Percentiles rank a stretch among this genome's conserved stretches.
phyloP scores from a whole-genome alignment of 1,284 basidiomycete genomes.

The Pisolithus thermaeus region DNA sequence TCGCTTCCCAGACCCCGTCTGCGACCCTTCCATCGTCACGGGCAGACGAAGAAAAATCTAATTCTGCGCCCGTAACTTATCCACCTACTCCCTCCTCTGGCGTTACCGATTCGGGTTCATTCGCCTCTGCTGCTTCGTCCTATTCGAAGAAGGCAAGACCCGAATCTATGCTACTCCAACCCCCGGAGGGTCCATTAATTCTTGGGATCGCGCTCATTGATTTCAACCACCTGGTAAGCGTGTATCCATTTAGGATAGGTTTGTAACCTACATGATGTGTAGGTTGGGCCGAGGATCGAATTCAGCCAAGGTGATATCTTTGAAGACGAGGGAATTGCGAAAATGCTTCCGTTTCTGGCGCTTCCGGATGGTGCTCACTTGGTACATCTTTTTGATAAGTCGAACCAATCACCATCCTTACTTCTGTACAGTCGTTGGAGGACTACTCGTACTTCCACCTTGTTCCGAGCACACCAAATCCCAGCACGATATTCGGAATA shows the following conservation, averaged over 20 bases:
- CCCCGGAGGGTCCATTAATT: slow-evolving; percentile 56
- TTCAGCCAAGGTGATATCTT: slow-evolving; percentile 68
- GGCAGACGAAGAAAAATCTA: slow-evolving; percentile 32
- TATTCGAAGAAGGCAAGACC: slow-evolving; percentile 72
- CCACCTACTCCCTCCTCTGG: slow-evolving; percentile 48
- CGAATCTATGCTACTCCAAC: slow-evolving; percentile 62
- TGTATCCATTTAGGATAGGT: slow-evolving; percentile 6
- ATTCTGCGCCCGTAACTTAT: slow-evolving; percentile 39
- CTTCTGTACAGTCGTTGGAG: slow-evolving; percentile 67
- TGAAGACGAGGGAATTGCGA: slow-evolving; percentile 75
- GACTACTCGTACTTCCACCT: slow-evolving; percentile 98
- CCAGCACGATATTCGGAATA: slow-evolving; percentile 88
- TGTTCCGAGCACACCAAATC: slow-evolving; percentile 60
- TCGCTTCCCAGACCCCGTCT: slow-evolving; percentile 47
- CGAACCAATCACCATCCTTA: slow-evolving; percentile 1
- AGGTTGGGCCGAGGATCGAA: slow-evolving; percentile 91
- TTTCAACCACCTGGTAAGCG: slow-evolving; percentile 80
- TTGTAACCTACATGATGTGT: slow-evolving; percentile 13
- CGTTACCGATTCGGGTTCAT: slow-evolving; percentile 48
- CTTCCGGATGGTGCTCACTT: slow-evolving; percentile 96
- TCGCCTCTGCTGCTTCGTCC: slow-evolving; percentile 56
- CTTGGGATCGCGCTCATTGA: slow-evolving; percentile 84
- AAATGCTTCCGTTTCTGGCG: slow-evolving; percentile 93
- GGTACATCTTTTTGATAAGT: slow-evolving; percentile 36
- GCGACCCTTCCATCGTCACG: slow-evolving; percentile 9